Percentiles rank a stretch among this genome's conserved stretches.
These are phyloP conservation scores for Sanghuangporus baumii DNA, from an alignment of 1,284 basidiomycete species.

Conservation along the genomic window DNA sequence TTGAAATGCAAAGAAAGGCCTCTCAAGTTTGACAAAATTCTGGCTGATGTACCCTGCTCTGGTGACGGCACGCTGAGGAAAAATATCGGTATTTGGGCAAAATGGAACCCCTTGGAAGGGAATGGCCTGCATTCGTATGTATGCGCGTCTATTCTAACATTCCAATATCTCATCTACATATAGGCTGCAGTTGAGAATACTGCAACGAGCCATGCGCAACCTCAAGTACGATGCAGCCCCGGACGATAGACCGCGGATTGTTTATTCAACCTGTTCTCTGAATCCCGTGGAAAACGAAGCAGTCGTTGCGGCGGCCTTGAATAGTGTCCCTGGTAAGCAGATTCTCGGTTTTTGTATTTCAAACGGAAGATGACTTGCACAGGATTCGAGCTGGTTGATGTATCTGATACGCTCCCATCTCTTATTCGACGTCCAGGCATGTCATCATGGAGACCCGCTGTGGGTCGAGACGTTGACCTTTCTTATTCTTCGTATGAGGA, in stretches of 20 bases:
- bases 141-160: neutral
- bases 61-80: constrained; percentile 97
- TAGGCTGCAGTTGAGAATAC: constrained; percentile 88
- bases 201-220: constrained; percentile 88
- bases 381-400: constrained; percentile 83
- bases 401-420: constrained; percentile 62
- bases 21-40: constrained; percentile 87
- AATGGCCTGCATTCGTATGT: constrained; percentile 85
- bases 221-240: constrained; percentile 55
- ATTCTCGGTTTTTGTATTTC: constrained; percentile 2
- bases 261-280: constrained; percentile 97
- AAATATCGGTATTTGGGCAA: constrained; percentile 94
- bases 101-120: constrained; percentile 86
- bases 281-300: constrained; percentile 99
- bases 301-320: constrained; percentile 84
- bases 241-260: constrained; percentile 63
- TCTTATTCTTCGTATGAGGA: constrained; percentile 51
- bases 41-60: constrained; percentile 97
- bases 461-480: constrained; percentile 38
- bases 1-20: constrained; percentile 40
- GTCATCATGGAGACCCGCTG: constrained; percentile 68
- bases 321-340: constrained; percentile 56
- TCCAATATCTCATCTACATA: neutral
- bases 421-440: constrained; percentile 76
- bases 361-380: constrained; percentile 12